Conservation (phyloP, 176 grass and related monocot genomes). For the Musa troglodytarum region DNA sequence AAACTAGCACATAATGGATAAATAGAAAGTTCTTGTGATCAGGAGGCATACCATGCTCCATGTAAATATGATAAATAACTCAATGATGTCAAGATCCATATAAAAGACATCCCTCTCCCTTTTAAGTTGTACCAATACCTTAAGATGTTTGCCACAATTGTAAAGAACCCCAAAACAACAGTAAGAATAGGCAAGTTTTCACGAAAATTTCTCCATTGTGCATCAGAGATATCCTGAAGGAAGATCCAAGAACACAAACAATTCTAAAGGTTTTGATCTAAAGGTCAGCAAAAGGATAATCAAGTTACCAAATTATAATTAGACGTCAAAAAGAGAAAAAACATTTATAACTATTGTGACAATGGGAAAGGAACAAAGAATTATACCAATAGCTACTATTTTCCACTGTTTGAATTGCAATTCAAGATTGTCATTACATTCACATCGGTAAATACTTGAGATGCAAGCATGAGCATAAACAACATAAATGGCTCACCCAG, state of each 20-base stretch:
- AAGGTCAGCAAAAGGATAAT: not conserved
- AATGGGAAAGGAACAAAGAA: not conserved
- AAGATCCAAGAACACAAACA: not conserved
- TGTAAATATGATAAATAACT: constrained; percentile 81
- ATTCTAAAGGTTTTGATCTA: not conserved
- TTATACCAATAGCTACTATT: too few relatives aligned
- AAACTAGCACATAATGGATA: not conserved
- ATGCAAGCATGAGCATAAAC: too few relatives aligned
- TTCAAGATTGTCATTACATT: too few relatives aligned
- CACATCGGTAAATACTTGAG: too few relatives aligned
- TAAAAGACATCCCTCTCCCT: constrained; percentile 48
- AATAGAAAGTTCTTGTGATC: not conserved
- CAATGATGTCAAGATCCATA: constrained; percentile 74
- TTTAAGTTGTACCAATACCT: constrained; percentile 48
- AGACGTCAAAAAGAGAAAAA: not conserved
- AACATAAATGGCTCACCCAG: too few relatives aligned
- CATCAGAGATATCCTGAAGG: constrained; percentile 69
- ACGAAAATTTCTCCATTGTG: constrained; percentile 92
- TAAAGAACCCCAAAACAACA: constrained; percentile 53
- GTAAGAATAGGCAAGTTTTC: constrained; percentile 68
- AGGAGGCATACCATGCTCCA: constrained; percentile 65
- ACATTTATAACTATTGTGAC: not conserved
- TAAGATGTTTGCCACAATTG: constrained; percentile 36
- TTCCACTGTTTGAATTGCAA: not conserved
- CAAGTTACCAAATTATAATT: not conserved